Percentiles rank a stretch among this genome's conserved stretches.
Evolutionary conservation across 306 rosid species (phyloP).

Genomic region (Pyrus bretschneideri): DNA sequence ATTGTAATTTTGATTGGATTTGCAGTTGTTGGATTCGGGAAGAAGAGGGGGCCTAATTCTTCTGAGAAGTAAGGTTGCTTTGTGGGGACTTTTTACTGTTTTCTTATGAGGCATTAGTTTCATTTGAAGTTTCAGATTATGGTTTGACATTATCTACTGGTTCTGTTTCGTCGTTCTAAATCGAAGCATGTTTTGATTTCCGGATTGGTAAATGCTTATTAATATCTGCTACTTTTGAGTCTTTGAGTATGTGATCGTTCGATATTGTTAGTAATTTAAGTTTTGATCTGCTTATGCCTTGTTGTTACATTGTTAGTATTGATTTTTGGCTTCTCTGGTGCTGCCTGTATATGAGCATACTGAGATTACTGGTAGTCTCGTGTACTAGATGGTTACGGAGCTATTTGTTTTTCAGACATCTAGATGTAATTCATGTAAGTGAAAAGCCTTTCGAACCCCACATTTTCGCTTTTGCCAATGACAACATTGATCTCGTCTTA

Average conservation of each 20-base stretch:
- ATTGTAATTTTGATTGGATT: not conserved
- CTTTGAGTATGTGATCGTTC: not conserved
- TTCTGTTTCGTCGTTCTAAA: not conserved
- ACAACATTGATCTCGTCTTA: not conserved
- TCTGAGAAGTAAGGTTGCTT: constrained; percentile 37
- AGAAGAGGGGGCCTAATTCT: constrained; percentile 61
- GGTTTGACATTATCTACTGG: not conserved
- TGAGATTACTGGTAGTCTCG: too few relatives aligned
- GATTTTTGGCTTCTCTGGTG: not conserved
- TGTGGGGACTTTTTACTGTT: not conserved
- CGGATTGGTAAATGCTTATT: not conserved
- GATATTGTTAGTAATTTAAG: not conserved
- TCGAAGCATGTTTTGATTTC: not conserved
- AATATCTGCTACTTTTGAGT: not conserved
- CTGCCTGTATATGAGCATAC: not conserved
- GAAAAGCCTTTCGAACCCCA: not conserved
- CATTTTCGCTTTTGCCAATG: not conserved
- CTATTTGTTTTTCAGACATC: not conserved
- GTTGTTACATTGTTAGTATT: not conserved
- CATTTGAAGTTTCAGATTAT: not conserved
- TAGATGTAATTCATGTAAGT: not conserved
- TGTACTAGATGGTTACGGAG: not conserved
- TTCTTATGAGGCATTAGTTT: not conserved
- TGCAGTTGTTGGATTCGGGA: constrained; percentile 50
- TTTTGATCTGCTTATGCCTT: not conserved